These are phyloP conservation scores for Plasmodium yoelii DNA, from an alignment of 169 alveolate genomes.

Conservation along the genomic window DNA sequence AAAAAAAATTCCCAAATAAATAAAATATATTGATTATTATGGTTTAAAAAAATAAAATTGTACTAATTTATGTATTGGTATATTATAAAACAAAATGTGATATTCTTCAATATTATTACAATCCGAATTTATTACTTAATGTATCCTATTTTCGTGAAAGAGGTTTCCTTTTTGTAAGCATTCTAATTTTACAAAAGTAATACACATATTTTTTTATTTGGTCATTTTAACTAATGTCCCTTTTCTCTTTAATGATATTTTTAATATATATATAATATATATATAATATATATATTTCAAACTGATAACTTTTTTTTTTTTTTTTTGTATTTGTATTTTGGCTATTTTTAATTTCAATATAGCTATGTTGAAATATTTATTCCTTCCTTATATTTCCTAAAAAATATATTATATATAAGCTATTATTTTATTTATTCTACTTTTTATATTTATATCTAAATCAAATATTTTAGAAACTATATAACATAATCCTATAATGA, in stretches of 20 bases:
- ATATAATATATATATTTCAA: slow-evolving; percentile 4
- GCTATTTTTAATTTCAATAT: background rate
- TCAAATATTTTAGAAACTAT: slow-evolving; percentile 34
- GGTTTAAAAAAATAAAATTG: too few relatives aligned
- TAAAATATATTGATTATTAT: too few relatives aligned
- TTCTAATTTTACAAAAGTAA: slow-evolving; percentile 15
- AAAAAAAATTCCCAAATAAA: too few relatives aligned
- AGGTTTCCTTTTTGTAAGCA: slow-evolving; percentile 29
- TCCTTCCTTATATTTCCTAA: background rate
- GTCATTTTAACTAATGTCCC: slow-evolving; percentile 40
- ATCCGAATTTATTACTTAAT: background rate
- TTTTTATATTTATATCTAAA: slow-evolving; percentile 28
- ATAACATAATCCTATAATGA: slow-evolving; percentile 30
- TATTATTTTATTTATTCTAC: slow-evolving; percentile 8
- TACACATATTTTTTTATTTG: slow-evolving; percentile 46
- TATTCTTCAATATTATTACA: too few relatives aligned
- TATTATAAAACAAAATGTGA: too few relatives aligned
- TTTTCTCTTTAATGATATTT: slow-evolving; percentile 57
- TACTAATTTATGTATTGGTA: too few relatives aligned
- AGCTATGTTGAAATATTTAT: background rate
- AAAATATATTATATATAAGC: background rate
- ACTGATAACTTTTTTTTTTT: background rate
- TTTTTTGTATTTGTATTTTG: slow-evolving; percentile 18
- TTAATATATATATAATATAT: too few relatives aligned
- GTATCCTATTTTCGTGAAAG: slow-evolving; percentile 33